Percentiles rank a stretch among this genome's conserved stretches.
Evolutionary conservation across 495 filamentous ascomycete genomes (phyloP).

Genomic region (Penicillium subrubescens): DNA sequence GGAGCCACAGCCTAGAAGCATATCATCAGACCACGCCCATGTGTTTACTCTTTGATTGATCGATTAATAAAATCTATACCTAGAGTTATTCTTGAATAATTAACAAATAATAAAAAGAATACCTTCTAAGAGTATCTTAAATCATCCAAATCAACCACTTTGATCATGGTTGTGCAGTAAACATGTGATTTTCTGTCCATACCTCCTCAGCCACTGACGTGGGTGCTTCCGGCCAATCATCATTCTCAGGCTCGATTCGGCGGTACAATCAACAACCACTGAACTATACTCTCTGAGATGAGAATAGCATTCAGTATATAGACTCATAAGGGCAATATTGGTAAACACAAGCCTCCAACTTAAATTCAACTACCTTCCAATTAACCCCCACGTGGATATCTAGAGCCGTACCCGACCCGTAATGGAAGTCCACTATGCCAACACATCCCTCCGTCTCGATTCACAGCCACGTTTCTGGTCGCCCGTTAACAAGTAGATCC

Average conservation of each 20-base stretch:
- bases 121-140: background rate
- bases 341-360: too few relatives aligned
- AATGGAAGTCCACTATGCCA: too few relatives aligned
- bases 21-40: background rate
- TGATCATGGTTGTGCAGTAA: background rate
- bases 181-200: background rate
- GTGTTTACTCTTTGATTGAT: background rate
- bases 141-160: background rate
- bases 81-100: background rate
- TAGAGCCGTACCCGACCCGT: too few relatives aligned
- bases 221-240: background rate
- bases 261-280: background rate
- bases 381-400: too few relatives aligned
- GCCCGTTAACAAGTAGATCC: too few relatives aligned
- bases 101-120: background rate
- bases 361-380: too few relatives aligned
- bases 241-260: background rate
- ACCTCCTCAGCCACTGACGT: background rate
- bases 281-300: background rate
- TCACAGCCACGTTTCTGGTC: too few relatives aligned
- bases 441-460: too few relatives aligned
- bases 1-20: background rate
- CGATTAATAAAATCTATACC: background rate
- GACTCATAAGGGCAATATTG: too few relatives aligned
- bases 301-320: too few relatives aligned